Percentiles rank a stretch among this genome's conserved stretches.
phyloP scores from a whole-genome alignment of 441 rosid genomes.

The Populus hybrid region DNA sequence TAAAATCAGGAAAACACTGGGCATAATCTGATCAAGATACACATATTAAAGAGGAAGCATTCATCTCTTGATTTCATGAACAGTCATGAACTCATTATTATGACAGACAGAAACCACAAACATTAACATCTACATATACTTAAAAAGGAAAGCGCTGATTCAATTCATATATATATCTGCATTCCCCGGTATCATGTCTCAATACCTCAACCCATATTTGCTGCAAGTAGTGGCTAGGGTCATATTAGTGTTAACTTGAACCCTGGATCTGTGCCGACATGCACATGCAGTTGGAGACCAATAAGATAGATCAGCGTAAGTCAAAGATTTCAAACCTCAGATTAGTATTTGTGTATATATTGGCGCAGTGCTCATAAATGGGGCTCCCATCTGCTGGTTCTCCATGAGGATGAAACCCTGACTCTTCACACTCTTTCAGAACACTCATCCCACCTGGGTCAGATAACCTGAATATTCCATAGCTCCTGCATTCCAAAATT shows the following conservation, averaged over 20 bases:
- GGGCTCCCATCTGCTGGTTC: slow-evolving; percentile 68
- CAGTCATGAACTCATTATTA: background rate
- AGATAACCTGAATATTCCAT: slow-evolving; percentile 70
- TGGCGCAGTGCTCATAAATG: slow-evolving; percentile 68
- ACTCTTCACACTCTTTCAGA: slow-evolving; percentile 60
- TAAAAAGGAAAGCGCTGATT: background rate
- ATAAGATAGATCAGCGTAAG: slow-evolving; percentile 46
- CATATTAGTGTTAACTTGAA: background rate
- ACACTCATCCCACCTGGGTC: slow-evolving; percentile 75
- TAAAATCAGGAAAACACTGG: too few species aligned
- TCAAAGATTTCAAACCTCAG: slow-evolving; percentile 88
- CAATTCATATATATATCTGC: background rate
- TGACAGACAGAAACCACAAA: background rate
- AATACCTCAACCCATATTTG: background rate
- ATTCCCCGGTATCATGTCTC: background rate
- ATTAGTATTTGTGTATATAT: slow-evolving; percentile 78
- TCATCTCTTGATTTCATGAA: background rate
- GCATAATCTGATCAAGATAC: too few species aligned
- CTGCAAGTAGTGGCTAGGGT: background rate
- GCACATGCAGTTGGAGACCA: background rate
- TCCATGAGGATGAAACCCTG: slow-evolving; percentile 67
- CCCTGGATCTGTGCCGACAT: too few species aligned
- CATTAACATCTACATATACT: background rate
- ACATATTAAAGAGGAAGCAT: background rate
- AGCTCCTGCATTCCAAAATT: slow-evolving; percentile 40